phyloP scores from a whole-genome alignment of 768 basidiomycete genomes.

The Naganishia vaughanmartiniae region DNA sequence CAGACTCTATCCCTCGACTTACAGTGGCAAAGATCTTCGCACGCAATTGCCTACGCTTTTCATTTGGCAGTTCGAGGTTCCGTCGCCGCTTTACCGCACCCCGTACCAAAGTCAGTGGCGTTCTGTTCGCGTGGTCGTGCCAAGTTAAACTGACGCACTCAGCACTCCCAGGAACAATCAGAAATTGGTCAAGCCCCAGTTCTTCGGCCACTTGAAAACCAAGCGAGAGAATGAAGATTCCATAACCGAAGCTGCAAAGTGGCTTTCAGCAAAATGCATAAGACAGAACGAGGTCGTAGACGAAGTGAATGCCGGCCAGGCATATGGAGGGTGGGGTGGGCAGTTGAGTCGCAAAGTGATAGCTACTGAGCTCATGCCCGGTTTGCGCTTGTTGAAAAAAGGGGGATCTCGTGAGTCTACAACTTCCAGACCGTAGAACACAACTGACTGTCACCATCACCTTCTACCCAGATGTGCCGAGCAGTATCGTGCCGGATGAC shows the following conservation, averaged over 20 bases:
- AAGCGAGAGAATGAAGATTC: constrained; percentile 37
- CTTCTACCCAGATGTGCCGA: constrained; percentile 1
- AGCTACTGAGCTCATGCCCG: constrained; percentile 44
- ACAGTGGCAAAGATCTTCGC: constrained; percentile 50
- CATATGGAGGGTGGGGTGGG: constrained; percentile 38
- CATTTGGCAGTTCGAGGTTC: constrained; percentile 76
- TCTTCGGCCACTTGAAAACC: constrained; percentile 55
- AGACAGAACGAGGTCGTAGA: constrained; percentile 32
- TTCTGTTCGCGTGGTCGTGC: neutral
- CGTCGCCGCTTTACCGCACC: constrained; percentile 80
- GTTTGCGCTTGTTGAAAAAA: constrained; percentile 35
- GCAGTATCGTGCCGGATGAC: neutral
- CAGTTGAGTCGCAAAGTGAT: constrained; percentile 36
- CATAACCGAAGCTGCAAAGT: constrained; percentile 37
- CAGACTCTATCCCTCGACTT: neutral
- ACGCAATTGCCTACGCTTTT: constrained; percentile 65
- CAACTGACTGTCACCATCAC: constrained; percentile 6
- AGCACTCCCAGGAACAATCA: constrained; percentile 55
- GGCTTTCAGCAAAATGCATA: constrained; percentile 28
- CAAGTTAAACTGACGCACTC: neutral
- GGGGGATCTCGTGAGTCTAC: constrained; percentile 2
- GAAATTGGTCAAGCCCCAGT: constrained; percentile 80
- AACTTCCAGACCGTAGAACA: constrained; percentile 33
- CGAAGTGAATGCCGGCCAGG: neutral
- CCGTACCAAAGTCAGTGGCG: constrained; percentile 64